These are phyloP conservation scores for Staphylotrichum tortipilum DNA, from an alignment of 495 filamentous ascomycete species.

Conservation along the genomic window DNA sequence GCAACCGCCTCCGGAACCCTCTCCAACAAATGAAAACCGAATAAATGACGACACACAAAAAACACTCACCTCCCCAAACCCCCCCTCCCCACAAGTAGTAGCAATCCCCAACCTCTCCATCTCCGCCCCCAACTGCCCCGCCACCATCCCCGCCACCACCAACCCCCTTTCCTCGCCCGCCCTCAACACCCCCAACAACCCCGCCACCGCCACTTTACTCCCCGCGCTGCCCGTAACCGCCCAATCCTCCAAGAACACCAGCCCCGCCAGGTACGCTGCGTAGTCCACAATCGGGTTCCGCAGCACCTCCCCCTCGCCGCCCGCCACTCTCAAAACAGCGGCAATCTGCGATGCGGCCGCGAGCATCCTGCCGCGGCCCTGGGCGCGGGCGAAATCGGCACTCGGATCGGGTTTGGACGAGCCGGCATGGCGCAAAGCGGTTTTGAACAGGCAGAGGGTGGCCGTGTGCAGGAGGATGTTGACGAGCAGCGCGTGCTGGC, in stretches of 20 bases:
- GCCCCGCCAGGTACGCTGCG: background rate
- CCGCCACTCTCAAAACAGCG: background rate
- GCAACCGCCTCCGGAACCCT: too few species aligned
- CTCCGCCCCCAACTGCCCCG: too few species aligned
- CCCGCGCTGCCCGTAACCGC: too few species aligned
- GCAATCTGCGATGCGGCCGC: background rate
- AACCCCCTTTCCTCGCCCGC: too few species aligned
- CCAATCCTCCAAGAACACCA: background rate
- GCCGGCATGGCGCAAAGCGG: background rate
- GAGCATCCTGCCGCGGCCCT: background rate
- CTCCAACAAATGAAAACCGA: too few species aligned
- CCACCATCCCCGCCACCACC: too few species aligned
- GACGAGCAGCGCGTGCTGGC: background rate
- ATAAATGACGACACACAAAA: too few species aligned
- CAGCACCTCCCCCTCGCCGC: background rate
- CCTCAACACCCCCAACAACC: too few species aligned
- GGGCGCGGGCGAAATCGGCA: background rate
- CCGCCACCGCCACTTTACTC: too few species aligned
- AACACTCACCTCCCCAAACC: too few species aligned
- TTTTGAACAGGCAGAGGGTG: background rate
- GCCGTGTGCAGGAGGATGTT: background rate
- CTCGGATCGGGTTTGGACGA: background rate
- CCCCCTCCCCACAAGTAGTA: too few species aligned
- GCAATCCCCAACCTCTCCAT: too few species aligned
- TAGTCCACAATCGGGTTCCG: background rate